phyloP scores from a whole-genome alignment of 202 grass and related monocot species.

The Hordeum pubiflorum region DNA sequence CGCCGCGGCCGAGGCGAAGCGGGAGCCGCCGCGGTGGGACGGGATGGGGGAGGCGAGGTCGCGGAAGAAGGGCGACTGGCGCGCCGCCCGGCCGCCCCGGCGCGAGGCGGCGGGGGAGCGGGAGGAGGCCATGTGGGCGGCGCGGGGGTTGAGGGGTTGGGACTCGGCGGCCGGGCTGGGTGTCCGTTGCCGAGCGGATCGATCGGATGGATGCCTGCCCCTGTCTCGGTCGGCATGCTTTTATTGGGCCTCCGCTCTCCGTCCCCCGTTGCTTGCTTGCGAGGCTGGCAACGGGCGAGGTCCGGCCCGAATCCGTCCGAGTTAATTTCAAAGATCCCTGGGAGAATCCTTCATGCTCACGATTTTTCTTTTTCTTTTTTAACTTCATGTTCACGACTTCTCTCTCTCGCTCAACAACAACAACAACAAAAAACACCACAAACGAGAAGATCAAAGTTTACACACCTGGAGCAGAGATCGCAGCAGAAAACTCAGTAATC shows the following conservation, averaged over 20 bases:
- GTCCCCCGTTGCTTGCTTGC: not conserved
- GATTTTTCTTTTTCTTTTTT: too few relatives aligned
- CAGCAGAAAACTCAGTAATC: not conserved
- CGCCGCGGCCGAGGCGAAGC: slow-evolving; percentile 28
- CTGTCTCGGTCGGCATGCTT: not conserved
- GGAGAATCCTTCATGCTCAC: not conserved
- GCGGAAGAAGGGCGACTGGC: slow-evolving; percentile 71
- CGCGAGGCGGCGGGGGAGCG: slow-evolving; percentile 24
- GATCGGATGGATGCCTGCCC: not conserved
- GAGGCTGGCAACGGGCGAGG: not conserved
- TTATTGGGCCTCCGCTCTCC: slow-evolving; percentile 22
- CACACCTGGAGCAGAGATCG: not conserved
- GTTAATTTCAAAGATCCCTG: not conserved
- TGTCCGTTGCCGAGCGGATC: not conserved
- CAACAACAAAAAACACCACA: too few relatives aligned
- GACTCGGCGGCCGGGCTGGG: not conserved
- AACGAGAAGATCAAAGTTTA: not conserved
- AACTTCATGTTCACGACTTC: too few relatives aligned
- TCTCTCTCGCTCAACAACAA: too few relatives aligned
- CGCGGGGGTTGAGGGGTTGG: slow-evolving; percentile 29
- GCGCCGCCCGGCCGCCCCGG: slow-evolving; percentile 16
- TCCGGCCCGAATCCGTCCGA: slow-evolving; percentile 5
- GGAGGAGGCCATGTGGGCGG: slow-evolving; percentile 38
- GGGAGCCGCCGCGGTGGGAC: slow-evolving; percentile 45
- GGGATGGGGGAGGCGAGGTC: slow-evolving; percentile 77